phyloP scores from a whole-genome alignment of 495 filamentous ascomycete genomes.

The Lepidopterella palustris region DNA sequence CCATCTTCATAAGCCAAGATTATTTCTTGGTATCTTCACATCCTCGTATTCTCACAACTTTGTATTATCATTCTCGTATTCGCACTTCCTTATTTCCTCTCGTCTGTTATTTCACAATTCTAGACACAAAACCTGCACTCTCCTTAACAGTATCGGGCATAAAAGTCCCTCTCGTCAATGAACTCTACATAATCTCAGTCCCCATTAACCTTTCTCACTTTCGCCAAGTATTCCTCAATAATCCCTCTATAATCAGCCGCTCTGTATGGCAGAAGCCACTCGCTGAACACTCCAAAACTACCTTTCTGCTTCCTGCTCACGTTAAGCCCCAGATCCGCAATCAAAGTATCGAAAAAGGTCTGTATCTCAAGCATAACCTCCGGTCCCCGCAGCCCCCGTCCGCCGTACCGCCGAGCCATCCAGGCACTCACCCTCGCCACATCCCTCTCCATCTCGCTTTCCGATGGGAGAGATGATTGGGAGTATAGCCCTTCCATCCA shows the following conservation, averaged over 20 bases:
- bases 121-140: too few species aligned
- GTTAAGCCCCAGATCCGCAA: conserved; percentile 11
- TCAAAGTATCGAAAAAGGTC: conserved; percentile 12
- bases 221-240: neutral
- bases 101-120: too few species aligned
- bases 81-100: too few species aligned
- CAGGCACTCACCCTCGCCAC: conserved; percentile 9
- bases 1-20: too few species aligned
- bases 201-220: too few species aligned
- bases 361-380: conserved; percentile 15
- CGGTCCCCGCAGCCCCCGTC: neutral
- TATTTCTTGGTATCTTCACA: too few species aligned
- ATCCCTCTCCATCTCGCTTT: conserved; percentile 9
- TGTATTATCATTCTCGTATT: too few species aligned
- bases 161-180: too few species aligned
- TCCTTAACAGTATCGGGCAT: too few species aligned
- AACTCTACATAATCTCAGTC: too few species aligned
- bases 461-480: neutral
- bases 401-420: conserved; percentile 12
- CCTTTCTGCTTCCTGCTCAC: conserved; percentile 5
- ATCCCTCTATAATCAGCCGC: neutral
- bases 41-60: too few species aligned
- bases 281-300: neutral
- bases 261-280: neutral
- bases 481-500: conserved; percentile 13